phyloP scores from a whole-genome alignment of 2,329 filamentous ascomycete species.

The Fusarium irregulare region DNA sequence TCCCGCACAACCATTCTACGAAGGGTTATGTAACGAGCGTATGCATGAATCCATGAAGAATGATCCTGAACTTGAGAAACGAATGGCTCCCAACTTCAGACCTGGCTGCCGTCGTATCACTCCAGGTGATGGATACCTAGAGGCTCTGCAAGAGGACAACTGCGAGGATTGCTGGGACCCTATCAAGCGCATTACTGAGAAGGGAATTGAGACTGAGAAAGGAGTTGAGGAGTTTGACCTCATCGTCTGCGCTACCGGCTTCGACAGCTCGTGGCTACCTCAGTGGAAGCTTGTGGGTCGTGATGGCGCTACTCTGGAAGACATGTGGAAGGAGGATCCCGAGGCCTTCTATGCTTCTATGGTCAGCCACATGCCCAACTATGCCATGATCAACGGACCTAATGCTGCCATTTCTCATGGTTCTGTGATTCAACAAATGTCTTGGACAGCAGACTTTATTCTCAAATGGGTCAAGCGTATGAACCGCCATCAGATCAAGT shows the following conservation, averaged over 20 bases:
- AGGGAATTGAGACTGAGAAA: not conserved
- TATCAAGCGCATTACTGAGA: not conserved
- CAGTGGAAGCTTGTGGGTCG: not conserved
- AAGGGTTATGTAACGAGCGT: constrained; percentile 3
- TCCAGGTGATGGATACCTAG: constrained; percentile 6
- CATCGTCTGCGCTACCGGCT: constrained; percentile 13
- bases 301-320: not conserved
- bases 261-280: constrained; percentile 3
- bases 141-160: constrained; percentile 8
- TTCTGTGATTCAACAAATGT: constrained; percentile 6
- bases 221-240: constrained; percentile 2
- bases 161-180: not conserved
- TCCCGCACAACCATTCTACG: constrained; percentile 1
- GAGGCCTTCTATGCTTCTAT: not conserved
- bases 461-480: constrained; percentile 9
- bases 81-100: not conserved
- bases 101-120: not conserved
- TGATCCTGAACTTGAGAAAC: not conserved
- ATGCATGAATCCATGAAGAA: constrained; percentile 10
- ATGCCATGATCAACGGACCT: constrained; percentile 1
- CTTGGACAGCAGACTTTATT: constrained; percentile 1
- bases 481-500: constrained; percentile 11
- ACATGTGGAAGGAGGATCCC: constrained; percentile 1
- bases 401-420: not conserved
- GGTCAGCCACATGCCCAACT: constrained; percentile 1